phyloP scores from a whole-genome alignment of 306 rosid species.

The Quercus aquifolioides region DNA sequence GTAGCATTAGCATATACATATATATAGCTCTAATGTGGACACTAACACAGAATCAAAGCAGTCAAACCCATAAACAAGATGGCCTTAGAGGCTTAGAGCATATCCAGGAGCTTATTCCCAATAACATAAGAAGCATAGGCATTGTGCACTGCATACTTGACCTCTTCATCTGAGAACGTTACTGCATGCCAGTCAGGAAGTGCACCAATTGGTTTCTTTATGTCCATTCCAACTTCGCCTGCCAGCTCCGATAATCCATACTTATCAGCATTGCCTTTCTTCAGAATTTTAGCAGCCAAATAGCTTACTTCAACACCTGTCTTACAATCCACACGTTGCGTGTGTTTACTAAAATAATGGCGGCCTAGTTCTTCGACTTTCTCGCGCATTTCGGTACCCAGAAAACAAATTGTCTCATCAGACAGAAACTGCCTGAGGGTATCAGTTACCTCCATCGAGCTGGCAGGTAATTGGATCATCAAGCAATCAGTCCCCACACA shows the following conservation, averaged over 20 bases:
- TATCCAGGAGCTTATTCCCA: background rate
- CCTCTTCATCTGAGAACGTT: too few relatives aligned
- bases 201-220: background rate
- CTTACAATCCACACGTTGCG: background rate
- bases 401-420: too few relatives aligned
- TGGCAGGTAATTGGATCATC: background rate
- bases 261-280: background rate
- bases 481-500: background rate
- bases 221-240: slow-evolving; percentile 1
- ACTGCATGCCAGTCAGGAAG: too few relatives aligned
- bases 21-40: too few relatives aligned
- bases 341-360: too few relatives aligned
- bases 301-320: background rate
- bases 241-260: background rate
- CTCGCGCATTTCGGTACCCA: too few relatives aligned
- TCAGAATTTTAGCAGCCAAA: slow-evolving; percentile 2
- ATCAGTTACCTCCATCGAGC: too few relatives aligned
- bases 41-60: background rate
- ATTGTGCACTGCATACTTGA: too few relatives aligned
- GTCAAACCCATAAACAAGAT: background rate
- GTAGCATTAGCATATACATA: too few relatives aligned
- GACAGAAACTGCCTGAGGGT: too few relatives aligned
- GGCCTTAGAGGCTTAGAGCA: background rate
- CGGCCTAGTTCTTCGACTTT: too few relatives aligned
- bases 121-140: too few relatives aligned